Evolutionary conservation across 768 basidiomycete genomes (phyloP).

Genomic region (Termitomyces sp.): DNA sequence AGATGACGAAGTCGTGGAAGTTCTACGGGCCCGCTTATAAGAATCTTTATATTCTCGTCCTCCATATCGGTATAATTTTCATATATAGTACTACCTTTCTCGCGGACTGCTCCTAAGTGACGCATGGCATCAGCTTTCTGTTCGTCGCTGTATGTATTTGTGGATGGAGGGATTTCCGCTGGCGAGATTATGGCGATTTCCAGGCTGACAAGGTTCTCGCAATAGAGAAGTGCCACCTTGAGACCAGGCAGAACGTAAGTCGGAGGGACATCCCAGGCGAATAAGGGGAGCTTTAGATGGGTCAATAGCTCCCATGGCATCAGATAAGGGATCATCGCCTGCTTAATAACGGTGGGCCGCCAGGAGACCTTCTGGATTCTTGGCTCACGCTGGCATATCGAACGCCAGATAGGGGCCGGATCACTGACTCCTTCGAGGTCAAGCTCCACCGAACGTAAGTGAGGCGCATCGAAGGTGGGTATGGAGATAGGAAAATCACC

Average conservation of each 20-base stretch:
- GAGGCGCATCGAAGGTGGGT: neutral
- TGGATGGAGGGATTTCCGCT: no score
- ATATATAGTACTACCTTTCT: neutral
- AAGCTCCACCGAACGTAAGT: neutral
- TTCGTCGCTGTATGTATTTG: neutral
- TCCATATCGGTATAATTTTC: neutral
- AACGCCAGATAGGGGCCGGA: neutral
- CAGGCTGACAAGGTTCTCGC: constrained; percentile 1
- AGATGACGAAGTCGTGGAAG: constrained; percentile 6
- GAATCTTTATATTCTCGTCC: neutral
- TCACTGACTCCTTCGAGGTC: neutral
- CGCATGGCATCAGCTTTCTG: neutral
- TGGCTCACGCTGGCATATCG: neutral
- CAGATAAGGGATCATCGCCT: neutral
- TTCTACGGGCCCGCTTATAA: neutral
- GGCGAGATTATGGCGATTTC: constrained; percentile 1
- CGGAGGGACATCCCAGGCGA: no score
- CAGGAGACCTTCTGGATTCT: neutral
- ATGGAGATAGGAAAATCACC: neutral
- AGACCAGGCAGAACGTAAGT: neutral
- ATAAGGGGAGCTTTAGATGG: constrained; percentile 1
- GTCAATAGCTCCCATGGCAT: constrained; percentile 3
- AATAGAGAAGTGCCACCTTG: neutral
- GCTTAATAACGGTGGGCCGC: neutral
- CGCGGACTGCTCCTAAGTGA: neutral